Conservation (phyloP, 176 grass and related monocot species). For the Echinochloa phyllopogon region DNA sequence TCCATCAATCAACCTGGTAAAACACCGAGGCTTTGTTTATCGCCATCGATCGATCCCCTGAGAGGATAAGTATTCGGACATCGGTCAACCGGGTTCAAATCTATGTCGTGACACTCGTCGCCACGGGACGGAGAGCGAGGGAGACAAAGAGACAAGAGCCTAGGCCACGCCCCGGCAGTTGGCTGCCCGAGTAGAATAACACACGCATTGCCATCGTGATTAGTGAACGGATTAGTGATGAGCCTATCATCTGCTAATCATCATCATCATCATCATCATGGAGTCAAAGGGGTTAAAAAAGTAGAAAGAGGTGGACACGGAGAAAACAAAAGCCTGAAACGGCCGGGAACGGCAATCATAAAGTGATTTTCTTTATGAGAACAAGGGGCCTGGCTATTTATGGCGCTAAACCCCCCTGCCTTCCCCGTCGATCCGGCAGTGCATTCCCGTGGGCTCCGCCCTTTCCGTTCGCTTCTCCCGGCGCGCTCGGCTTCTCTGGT, state of each 20-base stretch:
- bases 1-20: neutral
- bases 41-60: neutral
- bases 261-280: neutral
- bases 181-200: neutral
- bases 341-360: constrained; percentile 31
- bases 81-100: constrained; percentile 38
- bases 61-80: constrained; percentile 26
- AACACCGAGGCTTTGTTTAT: neutral
- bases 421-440: constrained; percentile 1
- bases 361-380: neutral
- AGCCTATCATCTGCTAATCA: constrained; percentile 28
- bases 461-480: neutral
- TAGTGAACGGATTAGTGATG: constrained; percentile 23
- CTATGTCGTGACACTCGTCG: constrained; percentile 43
- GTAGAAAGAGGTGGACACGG: neutral
- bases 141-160: constrained; percentile 33
- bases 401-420: neutral
- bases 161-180: constrained; percentile 8
- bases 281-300: constrained; percentile 41
- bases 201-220: neutral
- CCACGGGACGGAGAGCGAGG: neutral
- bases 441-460: constrained; percentile 32
- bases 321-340: neutral
- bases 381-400: constrained; percentile 40
- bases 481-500: neutral